phyloP scores from a whole-genome alignment of 208 protist species.

The Leishmania lainsoni region DNA sequence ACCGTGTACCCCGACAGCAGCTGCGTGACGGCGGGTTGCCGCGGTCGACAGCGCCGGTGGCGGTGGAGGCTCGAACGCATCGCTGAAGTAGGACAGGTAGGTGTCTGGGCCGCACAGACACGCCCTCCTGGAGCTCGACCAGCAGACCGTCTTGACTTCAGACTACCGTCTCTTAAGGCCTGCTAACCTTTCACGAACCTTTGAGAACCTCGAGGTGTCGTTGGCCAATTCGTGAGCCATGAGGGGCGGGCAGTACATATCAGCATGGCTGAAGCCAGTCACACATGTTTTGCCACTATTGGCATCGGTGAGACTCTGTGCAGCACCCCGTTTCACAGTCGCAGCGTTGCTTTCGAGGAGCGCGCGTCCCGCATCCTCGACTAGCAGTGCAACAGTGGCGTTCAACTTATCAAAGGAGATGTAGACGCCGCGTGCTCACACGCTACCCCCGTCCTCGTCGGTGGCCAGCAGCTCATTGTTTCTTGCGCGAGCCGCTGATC shows the following conservation, averaged over 20 bases:
- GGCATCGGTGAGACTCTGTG: neutral
- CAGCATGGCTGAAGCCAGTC: neutral
- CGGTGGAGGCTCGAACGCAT: conserved; percentile 40
- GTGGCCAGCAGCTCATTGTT: neutral
- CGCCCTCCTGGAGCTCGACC: neutral
- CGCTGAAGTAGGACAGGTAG: conserved; percentile 17
- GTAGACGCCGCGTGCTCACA: conserved; percentile 36
- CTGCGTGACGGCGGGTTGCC: neutral
- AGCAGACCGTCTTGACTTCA: conserved; percentile 8
- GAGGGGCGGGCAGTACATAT: neutral
- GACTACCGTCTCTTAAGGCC: conserved; percentile 24
- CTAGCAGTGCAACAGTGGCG: conserved; percentile 34
- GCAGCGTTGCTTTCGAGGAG: neutral
- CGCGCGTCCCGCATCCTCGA: conserved; percentile 24
- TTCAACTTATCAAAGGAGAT: conserved; percentile 32
- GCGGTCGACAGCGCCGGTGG: neutral
- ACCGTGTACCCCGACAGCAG: conserved; percentile 59
- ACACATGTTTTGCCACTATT: neutral
- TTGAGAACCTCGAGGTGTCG: neutral
- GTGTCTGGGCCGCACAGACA: neutral
- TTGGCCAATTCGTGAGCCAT: neutral
- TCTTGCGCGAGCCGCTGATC: neutral
- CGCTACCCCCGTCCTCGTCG: neutral
- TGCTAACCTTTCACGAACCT: neutral
- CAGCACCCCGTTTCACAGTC: neutral